Conservation (phyloP, 331 rosid species). For the Pyrus hybrid region DNA sequence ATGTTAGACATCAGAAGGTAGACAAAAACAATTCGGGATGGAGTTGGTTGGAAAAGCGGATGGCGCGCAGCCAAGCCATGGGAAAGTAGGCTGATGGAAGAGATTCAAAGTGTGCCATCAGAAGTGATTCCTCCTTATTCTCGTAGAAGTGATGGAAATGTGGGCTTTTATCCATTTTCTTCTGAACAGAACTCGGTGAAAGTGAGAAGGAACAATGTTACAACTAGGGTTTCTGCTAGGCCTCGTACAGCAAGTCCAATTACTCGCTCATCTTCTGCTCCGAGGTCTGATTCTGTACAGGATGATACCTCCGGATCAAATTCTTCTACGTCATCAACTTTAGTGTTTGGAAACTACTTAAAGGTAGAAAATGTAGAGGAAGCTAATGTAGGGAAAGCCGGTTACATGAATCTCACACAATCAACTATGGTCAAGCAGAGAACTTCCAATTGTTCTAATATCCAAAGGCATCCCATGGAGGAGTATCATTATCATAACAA, state of each 20-base stretch:
- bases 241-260: slow-evolving; percentile 26
- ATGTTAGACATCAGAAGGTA: slow-evolving; percentile 27
- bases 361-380: slow-evolving; percentile 31
- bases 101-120: slow-evolving; percentile 19
- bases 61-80: slow-evolving; percentile 72
- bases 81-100: slow-evolving; percentile 58
- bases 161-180: slow-evolving; percentile 22
- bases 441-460: slow-evolving; percentile 27
- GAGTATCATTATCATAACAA: slow-evolving; percentile 31
- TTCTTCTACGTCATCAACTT: slow-evolving; percentile 43
- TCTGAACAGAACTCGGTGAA: slow-evolving; percentile 29
- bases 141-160: slow-evolving; percentile 35
- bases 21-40: slow-evolving; percentile 37
- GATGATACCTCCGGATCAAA: slow-evolving; percentile 48
- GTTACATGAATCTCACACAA: slow-evolving; percentile 61
- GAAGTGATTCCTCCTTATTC: slow-evolving; percentile 29
- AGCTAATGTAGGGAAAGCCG: slow-evolving; percentile 29
- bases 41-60: slow-evolving; percentile 69
- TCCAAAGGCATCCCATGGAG: slow-evolving; percentile 30
- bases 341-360: slow-evolving; percentile 22
- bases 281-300: slow-evolving; percentile 48
- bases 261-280: slow-evolving; percentile 42
- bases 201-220: slow-evolving; percentile 51
- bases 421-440: slow-evolving; percentile 60
- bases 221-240: slow-evolving; percentile 46